Base-by-base conservation (phyloP, 2,329 filamentous ascomycete genomes). In the Endoconidiophora polonica region DNA sequence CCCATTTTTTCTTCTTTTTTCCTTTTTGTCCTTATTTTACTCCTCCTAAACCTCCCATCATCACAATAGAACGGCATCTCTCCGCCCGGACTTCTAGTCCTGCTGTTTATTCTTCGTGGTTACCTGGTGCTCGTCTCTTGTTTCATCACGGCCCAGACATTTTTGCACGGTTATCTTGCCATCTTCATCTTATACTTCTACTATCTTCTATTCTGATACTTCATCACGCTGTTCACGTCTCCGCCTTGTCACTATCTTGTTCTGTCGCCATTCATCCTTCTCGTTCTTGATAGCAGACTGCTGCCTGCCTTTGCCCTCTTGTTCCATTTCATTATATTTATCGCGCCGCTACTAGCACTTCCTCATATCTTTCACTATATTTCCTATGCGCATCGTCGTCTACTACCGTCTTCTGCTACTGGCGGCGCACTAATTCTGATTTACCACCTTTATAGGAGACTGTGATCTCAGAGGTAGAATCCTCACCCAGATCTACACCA, bases 191-290 rank as follows among this genome's bases (percentile, higher is more conserved):
- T 26, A 47, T 54, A 40, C 49, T 49, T 22, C 59, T 56, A 56
- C 59, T 54, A 52, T 54, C 52, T 60, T 56, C 54, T 49, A 54
- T 50, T 55, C 52, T 55, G 59, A 58, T 59, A 59, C 59, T 62
- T 59, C 57, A 61, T 59, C 59, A 56, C 51, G 7, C 12, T 33
- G 26, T 33, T 53, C 53, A 46, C 49, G 40, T 50, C 49, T 52
- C 41, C 50, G 12, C 12, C 7, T 33, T 24, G 3, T 37, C 14
- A 33, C 12, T 10, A 14, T 9, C 18, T 49, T 42, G 48, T 46
- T 14, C 29, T 43, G 46, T 53, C 47, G 49, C 36, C 48, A 47
- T 44, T 36, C 48, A 47, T 44, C 29, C 22, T 47, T n/a, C 4
- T 24, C 47, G 38, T 47, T 36, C 50, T 23, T 29, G 10, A 29